Evolutionary conservation across 2,329 filamentous ascomycete species (phyloP).

Genomic region (Talaromyces sp.): DNA sequence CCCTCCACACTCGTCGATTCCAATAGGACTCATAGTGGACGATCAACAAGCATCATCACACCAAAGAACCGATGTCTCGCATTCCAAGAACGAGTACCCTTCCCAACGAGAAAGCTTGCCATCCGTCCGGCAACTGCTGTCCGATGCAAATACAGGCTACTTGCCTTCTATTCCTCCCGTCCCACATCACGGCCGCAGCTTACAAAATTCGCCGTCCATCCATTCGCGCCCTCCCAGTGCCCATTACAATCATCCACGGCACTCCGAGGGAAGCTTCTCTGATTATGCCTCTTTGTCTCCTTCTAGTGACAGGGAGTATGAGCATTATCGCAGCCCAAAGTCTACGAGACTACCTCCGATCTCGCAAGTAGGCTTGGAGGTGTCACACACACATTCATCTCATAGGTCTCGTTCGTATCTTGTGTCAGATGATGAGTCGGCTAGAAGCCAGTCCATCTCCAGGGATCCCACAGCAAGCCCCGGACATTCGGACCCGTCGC

Average conservation of each 20-base stretch:
- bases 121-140: constrained; percentile 39
- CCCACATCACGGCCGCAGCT: neutral
- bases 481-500: neutral
- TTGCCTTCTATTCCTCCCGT: constrained; percentile 1
- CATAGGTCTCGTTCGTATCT: constrained; percentile 2
- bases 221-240: constrained; percentile 8
- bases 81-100: neutral
- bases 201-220: constrained; percentile 11
- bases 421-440: constrained; percentile 4
- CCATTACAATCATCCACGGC: neutral
- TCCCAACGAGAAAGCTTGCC: constrained; percentile 29
- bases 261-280: neutral
- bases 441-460: neutral
- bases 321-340: constrained; percentile 2
- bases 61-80: constrained; percentile 7
- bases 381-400: neutral
- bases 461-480: constrained; percentile 13
- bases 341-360: constrained; percentile 28
- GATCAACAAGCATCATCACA: neutral
- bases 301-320: neutral
- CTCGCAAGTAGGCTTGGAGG: constrained; percentile 28
- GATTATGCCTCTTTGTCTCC: constrained; percentile 2
- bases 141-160: constrained; percentile 6
- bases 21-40: constrained; percentile 23
- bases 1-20: constrained; percentile 33